Evolutionary conservation across 208 protist genomes (phyloP).

Genomic region (Trypanosoma theileri): DNA sequence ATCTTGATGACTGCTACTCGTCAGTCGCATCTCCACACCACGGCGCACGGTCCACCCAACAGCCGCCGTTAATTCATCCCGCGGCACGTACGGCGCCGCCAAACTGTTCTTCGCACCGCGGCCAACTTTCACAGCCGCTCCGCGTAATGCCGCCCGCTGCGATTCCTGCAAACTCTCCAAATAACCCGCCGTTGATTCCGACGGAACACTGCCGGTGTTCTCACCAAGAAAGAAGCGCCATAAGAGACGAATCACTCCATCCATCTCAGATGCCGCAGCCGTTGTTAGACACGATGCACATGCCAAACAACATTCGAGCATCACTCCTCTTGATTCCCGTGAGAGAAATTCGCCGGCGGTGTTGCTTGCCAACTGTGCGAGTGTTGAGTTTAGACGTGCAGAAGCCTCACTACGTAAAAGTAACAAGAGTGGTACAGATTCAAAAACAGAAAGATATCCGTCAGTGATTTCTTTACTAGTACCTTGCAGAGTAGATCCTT

Average conservation of each 20-base stretch:
- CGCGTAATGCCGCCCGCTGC: conserved; percentile 20
- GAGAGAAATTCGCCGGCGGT: background rate
- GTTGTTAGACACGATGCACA: conserved; percentile 19
- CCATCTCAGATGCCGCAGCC: conserved; percentile 1
- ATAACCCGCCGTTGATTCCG: conserved; percentile 30
- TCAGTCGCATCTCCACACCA: conserved; percentile 17
- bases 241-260: conserved; percentile 9
- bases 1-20: background rate
- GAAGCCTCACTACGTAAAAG: conserved; percentile 29
- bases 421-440: conserved; percentile 20
- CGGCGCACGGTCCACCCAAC: conserved; percentile 15
- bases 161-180: conserved; percentile 30
- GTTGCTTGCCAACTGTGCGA: conserved; percentile 4
- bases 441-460: conserved; percentile 24
- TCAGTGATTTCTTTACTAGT: conserved; percentile 4
- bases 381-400: conserved; percentile 4
- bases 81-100: conserved; percentile 28
- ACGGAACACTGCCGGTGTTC: too few species aligned
- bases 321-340: conserved; percentile 7
- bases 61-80: conserved; percentile 31
- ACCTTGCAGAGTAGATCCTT: background rate
- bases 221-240: conserved; percentile 38
- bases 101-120: conserved; percentile 40
- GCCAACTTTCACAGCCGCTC: conserved; percentile 24
- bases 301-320: conserved; percentile 31